phyloP scores from a whole-genome alignment of 2,329 filamentous ascomycete species.

The Pestalotiopsis sp. region DNA sequence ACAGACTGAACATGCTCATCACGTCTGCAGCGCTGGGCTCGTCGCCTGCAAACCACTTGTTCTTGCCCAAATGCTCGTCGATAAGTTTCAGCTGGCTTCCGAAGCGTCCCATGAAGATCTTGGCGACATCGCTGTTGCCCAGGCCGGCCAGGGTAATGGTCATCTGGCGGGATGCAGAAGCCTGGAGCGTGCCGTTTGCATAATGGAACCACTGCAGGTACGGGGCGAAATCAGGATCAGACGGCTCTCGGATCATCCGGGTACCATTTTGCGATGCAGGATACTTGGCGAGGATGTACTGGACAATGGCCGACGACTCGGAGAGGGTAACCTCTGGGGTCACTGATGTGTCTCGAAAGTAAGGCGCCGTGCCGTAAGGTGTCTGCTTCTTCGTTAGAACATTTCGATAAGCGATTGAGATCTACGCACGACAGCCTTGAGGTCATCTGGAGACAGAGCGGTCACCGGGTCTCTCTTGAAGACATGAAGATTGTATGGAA shows the following conservation, averaged over 20 bases:
- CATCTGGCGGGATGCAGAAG: constrained; percentile 11
- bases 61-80: constrained; percentile 13
- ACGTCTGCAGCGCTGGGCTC: constrained; percentile 13
- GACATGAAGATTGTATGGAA: constrained; percentile 18
- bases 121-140: neutral
- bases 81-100: constrained; percentile 8
- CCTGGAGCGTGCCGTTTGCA: constrained; percentile 15
- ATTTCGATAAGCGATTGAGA: neutral
- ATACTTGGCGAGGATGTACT: constrained; percentile 12
- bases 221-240: constrained; percentile 12
- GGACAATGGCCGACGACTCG: constrained; percentile 11
- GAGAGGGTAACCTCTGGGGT: constrained; percentile 8
- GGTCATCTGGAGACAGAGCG: constrained; percentile 12
- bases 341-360: constrained; percentile 12
- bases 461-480: constrained; percentile 13
- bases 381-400: constrained; percentile 1
- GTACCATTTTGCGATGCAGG: neutral
- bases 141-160: neutral
- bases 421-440: constrained; percentile 14
- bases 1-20: constrained; percentile 15
- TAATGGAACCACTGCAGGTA: constrained; percentile 17
- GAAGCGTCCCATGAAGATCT: neutral
- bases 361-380: constrained; percentile 14
- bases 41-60: constrained; percentile 13
- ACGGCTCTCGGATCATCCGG: constrained; percentile 8